Conservation (phyloP, 169 alveolate genomes). For the Theileria annulata region DNA sequence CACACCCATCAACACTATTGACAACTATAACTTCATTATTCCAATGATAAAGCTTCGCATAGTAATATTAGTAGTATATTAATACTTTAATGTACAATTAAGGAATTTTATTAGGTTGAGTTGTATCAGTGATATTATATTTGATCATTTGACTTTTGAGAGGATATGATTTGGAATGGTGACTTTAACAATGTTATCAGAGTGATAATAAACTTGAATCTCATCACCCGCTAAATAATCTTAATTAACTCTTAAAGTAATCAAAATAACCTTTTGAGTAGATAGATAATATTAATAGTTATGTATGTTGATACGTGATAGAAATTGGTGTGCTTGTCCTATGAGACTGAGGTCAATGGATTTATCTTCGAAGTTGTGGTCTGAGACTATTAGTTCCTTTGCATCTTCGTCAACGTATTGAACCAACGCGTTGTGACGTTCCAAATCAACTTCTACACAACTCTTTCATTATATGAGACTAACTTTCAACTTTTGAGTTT, state of each 20-base stretch:
- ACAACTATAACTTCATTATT: background rate
- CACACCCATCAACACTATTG: slow-evolving; percentile 1
- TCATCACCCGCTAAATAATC: slow-evolving; percentile 47
- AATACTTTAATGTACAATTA: too few species aligned
- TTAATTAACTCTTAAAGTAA: background rate
- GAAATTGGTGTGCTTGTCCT: slow-evolving; percentile 28
- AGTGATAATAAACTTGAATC: slow-evolving; percentile 48
- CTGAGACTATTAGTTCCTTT: slow-evolving; percentile 48
- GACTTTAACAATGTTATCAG: slow-evolving; percentile 49
- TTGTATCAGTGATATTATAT: background rate
- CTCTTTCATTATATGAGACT: background rate
- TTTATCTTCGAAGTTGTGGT: slow-evolving; percentile 53
- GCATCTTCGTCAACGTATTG: slow-evolving; percentile 63
- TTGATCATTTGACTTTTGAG: slow-evolving; percentile 44
- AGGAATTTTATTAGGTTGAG: background rate
- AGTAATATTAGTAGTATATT: too few species aligned
- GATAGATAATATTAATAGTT: background rate
- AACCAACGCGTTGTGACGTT: slow-evolving; percentile 25
- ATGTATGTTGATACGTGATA: background rate
- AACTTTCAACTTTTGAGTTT: slow-evolving; percentile 61
- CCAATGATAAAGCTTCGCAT: too few species aligned
- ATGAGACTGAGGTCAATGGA: slow-evolving; percentile 26
- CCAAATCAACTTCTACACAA: slow-evolving; percentile 52
- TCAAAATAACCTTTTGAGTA: background rate
- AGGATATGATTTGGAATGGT: slow-evolving; percentile 36